Conservation (phyloP, 2,329 filamentous ascomycete species). For the Coniochaeta hoffmannii region DNA sequence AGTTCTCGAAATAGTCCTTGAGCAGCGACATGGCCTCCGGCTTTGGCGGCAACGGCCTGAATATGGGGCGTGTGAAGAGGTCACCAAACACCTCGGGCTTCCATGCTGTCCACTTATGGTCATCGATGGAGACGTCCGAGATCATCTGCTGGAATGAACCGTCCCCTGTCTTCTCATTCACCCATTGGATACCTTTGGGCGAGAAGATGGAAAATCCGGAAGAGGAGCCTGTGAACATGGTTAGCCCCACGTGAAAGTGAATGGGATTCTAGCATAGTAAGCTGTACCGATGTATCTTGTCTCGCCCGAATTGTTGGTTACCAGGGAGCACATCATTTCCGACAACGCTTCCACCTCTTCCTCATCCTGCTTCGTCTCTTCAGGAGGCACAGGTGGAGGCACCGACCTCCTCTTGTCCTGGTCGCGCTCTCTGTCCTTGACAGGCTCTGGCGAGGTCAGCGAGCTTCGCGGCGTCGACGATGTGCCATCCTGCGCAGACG, state of each 20-base stretch:
- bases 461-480: conserved; percentile 43
- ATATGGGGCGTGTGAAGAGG: conserved; percentile 78
- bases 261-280: neutral
- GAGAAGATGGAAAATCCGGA: conserved; percentile 99
- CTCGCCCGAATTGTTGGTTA: conserved; percentile 91
- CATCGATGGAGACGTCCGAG: conserved; percentile 78
- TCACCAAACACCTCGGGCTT: conserved; percentile 96
- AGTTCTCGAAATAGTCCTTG: conserved; percentile 95
- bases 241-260: neutral
- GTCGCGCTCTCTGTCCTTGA: conserved; percentile 28
- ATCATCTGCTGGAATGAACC: conserved; percentile 94
- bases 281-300: conserved; percentile 84
- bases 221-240: conserved; percentile 61
- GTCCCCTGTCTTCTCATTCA: conserved; percentile 96
- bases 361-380: conserved; percentile 34
- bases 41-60: conserved; percentile 75
- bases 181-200: conserved; percentile 96
- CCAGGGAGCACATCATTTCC: conserved; percentile 98
- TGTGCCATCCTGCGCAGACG: conserved; percentile 33
- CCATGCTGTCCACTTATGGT: conserved; percentile 96
- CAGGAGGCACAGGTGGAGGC: conserved; percentile 21
- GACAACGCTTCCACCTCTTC: conserved; percentile 81
- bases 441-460: conserved; percentile 45
- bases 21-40: conserved; percentile 81
- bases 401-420: conserved; percentile 31